Conservation (phyloP, 768 basidiomycete species). For the Suillus clintonianus region DNA sequence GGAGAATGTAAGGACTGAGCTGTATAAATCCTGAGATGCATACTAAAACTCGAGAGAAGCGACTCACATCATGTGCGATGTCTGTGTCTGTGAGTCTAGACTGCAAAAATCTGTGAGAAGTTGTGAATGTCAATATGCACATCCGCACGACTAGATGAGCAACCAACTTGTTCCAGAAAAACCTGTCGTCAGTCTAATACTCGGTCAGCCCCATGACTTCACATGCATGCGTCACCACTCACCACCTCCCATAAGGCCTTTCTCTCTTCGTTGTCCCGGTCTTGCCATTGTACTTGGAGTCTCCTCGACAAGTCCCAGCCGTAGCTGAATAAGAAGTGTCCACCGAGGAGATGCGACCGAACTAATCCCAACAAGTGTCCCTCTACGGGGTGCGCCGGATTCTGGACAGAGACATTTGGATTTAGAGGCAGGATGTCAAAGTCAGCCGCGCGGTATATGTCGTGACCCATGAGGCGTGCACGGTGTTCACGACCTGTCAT, state of each 20-base stretch:
- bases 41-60: not conserved
- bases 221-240: conserved; percentile 25
- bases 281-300: conserved; percentile 79
- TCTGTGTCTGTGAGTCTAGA: conserved; percentile 59
- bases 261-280: conserved; percentile 48
- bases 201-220: conserved; percentile 11
- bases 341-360: conserved; percentile 76
- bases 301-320: conserved; percentile 86
- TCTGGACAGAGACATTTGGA: conserved; percentile 62
- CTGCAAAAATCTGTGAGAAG: conserved; percentile 49
- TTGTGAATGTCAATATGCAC: conserved; percentile 7
- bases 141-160: not conserved
- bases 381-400: conserved; percentile 84
- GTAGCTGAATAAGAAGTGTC: conserved; percentile 90
- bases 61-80: conserved; percentile 65
- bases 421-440: conserved; percentile 90
- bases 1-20: conserved; percentile 89
- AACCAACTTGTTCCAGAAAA: conserved; percentile 93
- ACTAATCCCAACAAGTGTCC: conserved; percentile 84
- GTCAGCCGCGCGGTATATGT: conserved; percentile 87
- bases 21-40: conserved; percentile 35
- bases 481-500: conserved; percentile 81
- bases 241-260: conserved; percentile 81
- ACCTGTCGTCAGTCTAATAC: conserved; percentile 84
- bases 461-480: conserved; percentile 79